Conservation (phyloP, 305 asterid genomes). For the Solanum hybrid region DNA sequence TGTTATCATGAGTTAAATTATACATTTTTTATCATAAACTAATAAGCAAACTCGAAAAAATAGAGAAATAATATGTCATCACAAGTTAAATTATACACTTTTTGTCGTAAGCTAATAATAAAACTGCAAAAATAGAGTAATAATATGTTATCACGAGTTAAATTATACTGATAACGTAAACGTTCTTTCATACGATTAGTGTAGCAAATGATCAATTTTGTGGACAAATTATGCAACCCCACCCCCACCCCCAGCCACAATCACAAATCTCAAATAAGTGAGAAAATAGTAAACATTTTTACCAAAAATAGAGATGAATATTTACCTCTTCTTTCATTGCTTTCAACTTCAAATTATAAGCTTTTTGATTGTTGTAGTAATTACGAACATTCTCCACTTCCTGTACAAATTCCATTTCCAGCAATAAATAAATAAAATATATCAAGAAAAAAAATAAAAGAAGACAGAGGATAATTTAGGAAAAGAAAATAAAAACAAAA, state of each 20-base stretch:
- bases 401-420: conserved; percentile 16
- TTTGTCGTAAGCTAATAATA: background rate
- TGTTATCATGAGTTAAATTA: background rate
- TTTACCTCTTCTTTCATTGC: conserved; percentile 27
- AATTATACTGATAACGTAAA: background rate
- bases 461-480: conserved; percentile 3
- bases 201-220: background rate
- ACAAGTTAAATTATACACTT: background rate
- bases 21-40: background rate
- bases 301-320: background rate
- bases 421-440: background rate
- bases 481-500: background rate
- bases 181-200: background rate
- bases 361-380: conserved; percentile 13
- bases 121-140: accelerated
- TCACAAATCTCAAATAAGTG: background rate
- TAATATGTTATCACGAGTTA: background rate
- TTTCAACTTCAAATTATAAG: conserved; percentile 30
- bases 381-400: conserved; percentile 27
- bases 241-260: background rate
- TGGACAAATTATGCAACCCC: background rate
- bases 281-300: background rate
- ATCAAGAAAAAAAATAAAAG: background rate
- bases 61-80: background rate
- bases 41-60: background rate